Evolutionary conservation across 192 early-diverging fungal species (phyloP), one percentile per base, ranked within the genome.

Genomic region (Backusella parvicylindrica): DNA sequence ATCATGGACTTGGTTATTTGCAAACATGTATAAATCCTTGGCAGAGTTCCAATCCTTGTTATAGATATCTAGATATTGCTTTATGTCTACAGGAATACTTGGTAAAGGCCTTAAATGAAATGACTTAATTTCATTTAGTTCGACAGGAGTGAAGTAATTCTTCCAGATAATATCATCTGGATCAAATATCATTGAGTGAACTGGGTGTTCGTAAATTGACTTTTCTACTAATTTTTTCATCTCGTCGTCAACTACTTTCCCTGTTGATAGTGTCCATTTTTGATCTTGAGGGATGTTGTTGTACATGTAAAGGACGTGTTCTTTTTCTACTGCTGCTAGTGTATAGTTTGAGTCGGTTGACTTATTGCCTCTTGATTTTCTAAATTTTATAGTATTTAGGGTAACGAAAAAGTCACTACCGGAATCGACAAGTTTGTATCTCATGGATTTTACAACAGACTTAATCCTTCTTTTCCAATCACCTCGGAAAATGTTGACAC

Each of bases 121-220:
- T 23, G 36, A 37, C 36, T 37, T 37, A 7, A 70, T 70, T 26
- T 70, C 69, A 33, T 70, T 50, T 30, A 70, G 32, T 13, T 70
- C 69, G 2, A 6, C 30, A 2, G 18, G 30, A 9, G 69, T 50
- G 31, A 70, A 70, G 16, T 49, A 50, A 3, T n/a, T 11, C 33
- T 70, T 70, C 69, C 43, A 70, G 18, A 70, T 50, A 33, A 3
- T 30, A 33, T 70, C 69, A 18, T 70, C 43, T 50, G 30, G 21
- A 4, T 70, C 69, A 9, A 70, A 31, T 18, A 70, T 53, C 69
- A 53, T 49, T 0, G 47, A 70, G 31, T 70, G 69, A 0, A 70
- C 47, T 30, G 69, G 69, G 69, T 70, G 69, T 28, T 70, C 69
- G 49, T 50, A 70, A 3, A n/a, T 30, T 23, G 69, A 70, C 9